Evolutionary conservation across 805 yeast genomes (phyloP), one percentile per base, ranked within the genome.

Genomic region (Saturnispora silvae): DNA sequence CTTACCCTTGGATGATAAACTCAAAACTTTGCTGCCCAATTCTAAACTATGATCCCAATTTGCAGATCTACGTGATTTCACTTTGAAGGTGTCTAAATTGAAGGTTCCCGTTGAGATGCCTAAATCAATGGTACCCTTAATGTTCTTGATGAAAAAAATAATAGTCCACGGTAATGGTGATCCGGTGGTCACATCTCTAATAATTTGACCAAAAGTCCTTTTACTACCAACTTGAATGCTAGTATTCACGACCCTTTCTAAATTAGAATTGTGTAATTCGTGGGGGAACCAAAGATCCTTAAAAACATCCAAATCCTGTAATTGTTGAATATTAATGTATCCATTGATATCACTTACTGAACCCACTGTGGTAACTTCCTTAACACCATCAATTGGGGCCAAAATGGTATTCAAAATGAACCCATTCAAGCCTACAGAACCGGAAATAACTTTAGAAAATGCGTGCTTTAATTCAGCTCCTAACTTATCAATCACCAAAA

Each of bases 371-470:
- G 77, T 65, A 30, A 64, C 60, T 2, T 74, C 51, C 30, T 65
- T 69, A 4, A 44, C 49, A 15, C 28, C 34, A 4, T 47, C 37
- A 0, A 64, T 60, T 29, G 65, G 67, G 0, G 70, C 64, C 26
- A 77, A 51, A 15, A 72, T 60, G n/a, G 70, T 64, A 4, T 68
- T 66, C 10, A 74, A 23, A 33, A 75, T 50, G 9, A 78, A 52
- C 30, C 67, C 62, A 14, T 72, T 65, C 7, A 74, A 44, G 1
- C 53, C 46, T 20, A 83, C 55, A 3, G 81, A 76, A 0, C 94
- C 94, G 63, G 95, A 85, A 1, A 81, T 70, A 44, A 85, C 95
- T 43, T 95, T 72, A 0, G 97, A 89, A 52, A 84, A 92, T 13
- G 83, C 76, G 56, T 92, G 98, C 50, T 85, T 95, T 25, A 92